These are phyloP conservation scores for Adansonia digitata DNA, from an alignment of 345 rosid genomes.

Conservation along the genomic window DNA sequence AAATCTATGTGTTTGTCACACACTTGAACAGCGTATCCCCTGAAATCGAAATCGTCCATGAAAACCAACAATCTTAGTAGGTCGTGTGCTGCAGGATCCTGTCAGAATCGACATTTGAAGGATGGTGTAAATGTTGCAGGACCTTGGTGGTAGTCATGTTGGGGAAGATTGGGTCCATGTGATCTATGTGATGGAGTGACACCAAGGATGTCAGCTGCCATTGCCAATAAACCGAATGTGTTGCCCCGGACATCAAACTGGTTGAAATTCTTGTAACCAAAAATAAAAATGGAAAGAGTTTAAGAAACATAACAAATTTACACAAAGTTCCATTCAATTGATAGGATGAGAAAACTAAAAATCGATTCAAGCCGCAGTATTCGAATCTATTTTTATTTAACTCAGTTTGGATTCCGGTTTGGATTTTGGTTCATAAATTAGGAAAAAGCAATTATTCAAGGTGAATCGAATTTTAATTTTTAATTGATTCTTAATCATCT, in stretches of 20 bases:
- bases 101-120: slow-evolving; percentile 51
- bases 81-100: slow-evolving; percentile 65
- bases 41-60: slow-evolving; percentile 75
- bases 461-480: not conserved
- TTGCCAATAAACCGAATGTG: slow-evolving; percentile 57
- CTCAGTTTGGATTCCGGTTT: too few relatives aligned
- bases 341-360: too few relatives aligned
- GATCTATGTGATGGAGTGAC: slow-evolving; percentile 71
- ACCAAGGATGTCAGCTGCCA: slow-evolving; percentile 67
- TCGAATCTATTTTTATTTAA: too few relatives aligned
- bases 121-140: slow-evolving; percentile 45
- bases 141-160: slow-evolving; percentile 45
- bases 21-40: slow-evolving; percentile 86
- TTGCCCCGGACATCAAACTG: slow-evolving; percentile 74
- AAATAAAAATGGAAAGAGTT: not conserved
- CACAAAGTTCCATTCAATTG: not conserved
- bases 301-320: not conserved
- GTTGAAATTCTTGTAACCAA: not conserved
- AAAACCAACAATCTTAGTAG: slow-evolving; percentile 70
- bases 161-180: slow-evolving; percentile 65
- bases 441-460: not conserved
- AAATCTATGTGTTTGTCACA: slow-evolving; percentile 31
- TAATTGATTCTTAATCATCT: too few relatives aligned
- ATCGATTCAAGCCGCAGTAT: too few relatives aligned
- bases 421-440: too few relatives aligned